These are phyloP conservation scores for Elsinoe perseae DNA, from an alignment of 2,329 filamentous ascomycete genomes.

Conservation along the genomic window DNA sequence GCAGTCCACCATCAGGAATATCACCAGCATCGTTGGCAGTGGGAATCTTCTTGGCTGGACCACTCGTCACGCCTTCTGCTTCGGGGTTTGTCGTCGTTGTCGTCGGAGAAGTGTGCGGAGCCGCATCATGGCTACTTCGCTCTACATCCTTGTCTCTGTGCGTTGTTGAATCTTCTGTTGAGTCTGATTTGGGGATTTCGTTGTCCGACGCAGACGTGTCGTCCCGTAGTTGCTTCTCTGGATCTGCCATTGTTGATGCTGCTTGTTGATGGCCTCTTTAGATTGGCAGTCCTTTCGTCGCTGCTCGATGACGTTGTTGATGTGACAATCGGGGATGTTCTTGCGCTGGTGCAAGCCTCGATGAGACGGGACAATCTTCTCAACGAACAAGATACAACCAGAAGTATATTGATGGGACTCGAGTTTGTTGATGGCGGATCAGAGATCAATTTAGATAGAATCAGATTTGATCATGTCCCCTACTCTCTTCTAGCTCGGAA, in stretches of 20 bases:
- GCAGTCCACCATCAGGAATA: slow-evolving; percentile 38
- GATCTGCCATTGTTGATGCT: not conserved
- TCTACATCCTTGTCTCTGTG: not conserved
- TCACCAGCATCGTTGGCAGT: slow-evolving; percentile 16
- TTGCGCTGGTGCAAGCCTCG: not conserved
- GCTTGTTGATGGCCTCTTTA: not conserved
- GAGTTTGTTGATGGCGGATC: not conserved
- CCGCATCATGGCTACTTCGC: not conserved
- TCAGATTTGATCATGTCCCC: not conserved
- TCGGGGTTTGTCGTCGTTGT: not conserved
- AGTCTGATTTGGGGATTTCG: not conserved
- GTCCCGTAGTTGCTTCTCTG: slow-evolving; percentile 5
- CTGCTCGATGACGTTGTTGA: slow-evolving; percentile 9
- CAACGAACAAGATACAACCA: not conserved
- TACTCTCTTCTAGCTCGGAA: not conserved
- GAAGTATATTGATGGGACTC: not conserved
- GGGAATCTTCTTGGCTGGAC: not conserved
- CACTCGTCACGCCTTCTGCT: not conserved
- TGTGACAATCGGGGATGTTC: not conserved
- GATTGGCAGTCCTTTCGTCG: not conserved
- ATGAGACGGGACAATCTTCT: not conserved
- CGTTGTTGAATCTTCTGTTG: not conserved
- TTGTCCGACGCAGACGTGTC: slow-evolving; percentile 6
- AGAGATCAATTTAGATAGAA: not conserved
- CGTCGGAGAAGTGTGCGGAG: not conserved